These are phyloP conservation scores for Knoxdaviesia capensis DNA, from an alignment of 2,329 filamentous ascomycete genomes.

Conservation along the genomic window DNA sequence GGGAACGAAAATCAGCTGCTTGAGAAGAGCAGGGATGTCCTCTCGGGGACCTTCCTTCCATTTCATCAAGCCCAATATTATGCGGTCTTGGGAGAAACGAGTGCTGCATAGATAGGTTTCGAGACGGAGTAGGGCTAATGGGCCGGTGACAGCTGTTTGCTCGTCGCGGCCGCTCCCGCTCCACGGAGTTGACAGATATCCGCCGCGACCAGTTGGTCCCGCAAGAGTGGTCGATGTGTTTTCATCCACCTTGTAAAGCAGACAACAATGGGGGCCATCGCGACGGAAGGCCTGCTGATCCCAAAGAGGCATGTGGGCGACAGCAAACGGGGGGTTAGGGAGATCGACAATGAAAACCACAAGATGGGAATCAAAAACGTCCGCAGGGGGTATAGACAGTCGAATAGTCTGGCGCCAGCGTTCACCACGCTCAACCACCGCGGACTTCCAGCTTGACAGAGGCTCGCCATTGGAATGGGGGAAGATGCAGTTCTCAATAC, in stretches of 20 bases:
- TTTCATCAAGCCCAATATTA: conserved; percentile 61
- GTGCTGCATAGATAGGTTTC: conserved; percentile 89
- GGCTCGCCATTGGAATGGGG: conserved; percentile 63
- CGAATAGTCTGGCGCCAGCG: conserved; percentile 79
- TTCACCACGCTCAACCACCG: conserved; percentile 57
- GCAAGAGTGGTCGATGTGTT: conserved; percentile 50
- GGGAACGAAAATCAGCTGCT: conserved; percentile 76
- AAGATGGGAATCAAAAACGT: conserved; percentile 68
- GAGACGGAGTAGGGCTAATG: conserved; percentile 58
- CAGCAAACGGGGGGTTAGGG: conserved; percentile 71
- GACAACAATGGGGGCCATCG: conserved; percentile 62
- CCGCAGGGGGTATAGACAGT: conserved; percentile 55
- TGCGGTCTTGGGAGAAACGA: conserved; percentile 78
- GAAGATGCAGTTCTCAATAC: conserved; percentile 75
- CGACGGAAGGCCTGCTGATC: conserved; percentile 73
- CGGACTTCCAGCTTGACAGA: conserved; percentile 74
- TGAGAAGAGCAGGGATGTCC: conserved; percentile 53
- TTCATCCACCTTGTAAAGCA: conserved; percentile 85
- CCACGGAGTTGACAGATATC: conserved; percentile 76
- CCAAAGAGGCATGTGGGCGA: conserved; percentile 90
- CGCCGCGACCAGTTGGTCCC: conserved; percentile 51
- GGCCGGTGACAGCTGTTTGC: conserved; percentile 57
- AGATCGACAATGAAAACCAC: conserved; percentile 80
- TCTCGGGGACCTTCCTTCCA: conserved; percentile 63
- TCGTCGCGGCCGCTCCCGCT: conserved; percentile 45